phyloP scores from a whole-genome alignment of 1,284 basidiomycete genomes.

The Athelia psychrophila region DNA sequence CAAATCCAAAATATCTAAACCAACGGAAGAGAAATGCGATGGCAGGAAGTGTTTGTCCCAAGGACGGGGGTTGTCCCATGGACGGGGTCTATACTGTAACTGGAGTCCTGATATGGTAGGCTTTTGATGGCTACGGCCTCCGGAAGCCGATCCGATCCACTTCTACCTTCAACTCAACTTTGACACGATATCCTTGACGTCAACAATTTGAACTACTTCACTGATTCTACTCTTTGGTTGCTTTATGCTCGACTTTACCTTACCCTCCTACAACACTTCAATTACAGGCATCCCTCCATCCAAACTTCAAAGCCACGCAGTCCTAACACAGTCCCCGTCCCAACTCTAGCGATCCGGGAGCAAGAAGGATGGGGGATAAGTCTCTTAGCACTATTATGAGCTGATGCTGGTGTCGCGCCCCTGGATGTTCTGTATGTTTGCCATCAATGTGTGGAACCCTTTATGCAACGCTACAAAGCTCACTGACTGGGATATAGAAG shows the following conservation, averaged over 20 bases:
- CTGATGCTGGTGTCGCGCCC: slow-evolving; percentile 87
- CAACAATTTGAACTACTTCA: neutral
- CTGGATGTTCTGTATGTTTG: slow-evolving; percentile 88
- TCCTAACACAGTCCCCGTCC: too few relatives aligned
- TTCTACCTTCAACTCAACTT: too few relatives aligned
- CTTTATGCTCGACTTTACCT: slow-evolving; percentile 82
- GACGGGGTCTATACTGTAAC: too few relatives aligned
- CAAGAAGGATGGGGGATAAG: slow-evolving; percentile 12
- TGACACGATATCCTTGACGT: too few relatives aligned
- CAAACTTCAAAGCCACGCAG: slow-evolving; percentile 23
- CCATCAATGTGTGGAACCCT: slow-evolving; percentile 52
- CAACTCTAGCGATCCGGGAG: slow-evolving; percentile 19
- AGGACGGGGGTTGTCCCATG: too few relatives aligned
- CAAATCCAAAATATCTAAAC: too few relatives aligned
- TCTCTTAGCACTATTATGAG: slow-evolving; percentile 71
- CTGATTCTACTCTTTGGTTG: slow-evolving; percentile 44
- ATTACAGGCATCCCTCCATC: slow-evolving; percentile 28
- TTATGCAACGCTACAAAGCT: neutral
- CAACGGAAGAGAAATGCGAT: too few relatives aligned
- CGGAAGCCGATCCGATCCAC: too few relatives aligned
- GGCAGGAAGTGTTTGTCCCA: too few relatives aligned
- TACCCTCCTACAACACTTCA: slow-evolving; percentile 50
- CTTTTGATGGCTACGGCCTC: too few relatives aligned
- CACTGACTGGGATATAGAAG: slow-evolving; percentile 35
- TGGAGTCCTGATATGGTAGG: too few relatives aligned